Evolutionary conservation across 805 yeast genomes (phyloP).

Genomic region (Middelhovenomyces tepae): DNA sequence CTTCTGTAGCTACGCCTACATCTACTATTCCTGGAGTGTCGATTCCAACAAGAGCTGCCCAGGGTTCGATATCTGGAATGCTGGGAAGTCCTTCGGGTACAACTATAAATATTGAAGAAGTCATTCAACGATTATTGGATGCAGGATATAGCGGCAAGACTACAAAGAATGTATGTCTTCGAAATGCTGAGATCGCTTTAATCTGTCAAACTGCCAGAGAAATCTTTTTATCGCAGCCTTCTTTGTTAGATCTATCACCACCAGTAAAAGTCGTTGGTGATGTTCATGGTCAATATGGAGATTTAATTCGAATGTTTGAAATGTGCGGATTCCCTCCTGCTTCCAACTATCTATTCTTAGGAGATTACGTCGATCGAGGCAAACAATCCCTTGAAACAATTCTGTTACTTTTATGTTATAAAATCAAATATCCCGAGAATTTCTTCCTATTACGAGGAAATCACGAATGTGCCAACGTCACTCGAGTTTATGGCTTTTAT

Average conservation of each 20-base stretch:
- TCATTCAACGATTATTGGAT: constrained; percentile 75
- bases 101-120: constrained; percentile 55
- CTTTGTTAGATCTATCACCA: constrained; percentile 71
- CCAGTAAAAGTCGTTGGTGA: constrained; percentile 86
- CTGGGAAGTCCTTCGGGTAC: constrained; percentile 1
- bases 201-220: constrained; percentile 78
- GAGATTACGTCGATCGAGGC: constrained; percentile 95
- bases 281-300: constrained; percentile 90
- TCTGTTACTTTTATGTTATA: constrained; percentile 71
- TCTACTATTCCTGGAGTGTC: neutral
- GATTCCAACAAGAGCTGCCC: neutral
- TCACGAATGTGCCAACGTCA: constrained; percentile 92
- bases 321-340: constrained; percentile 93
- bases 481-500: constrained; percentile 90
- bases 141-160: constrained; percentile 85
- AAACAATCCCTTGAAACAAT: constrained; percentile 90
- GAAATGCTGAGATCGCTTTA: constrained; percentile 68
- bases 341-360: constrained; percentile 78
- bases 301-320: constrained; percentile 75
- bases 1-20: neutral
- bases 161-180: constrained; percentile 72
- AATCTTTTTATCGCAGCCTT: constrained; percentile 78
- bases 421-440: constrained; percentile 88
- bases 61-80: constrained; percentile 1
- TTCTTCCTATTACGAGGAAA: constrained; percentile 85